Evolutionary conservation across 495 filamentous ascomycete species (phyloP).

Genomic region (Aspergillus avenaceus): DNA sequence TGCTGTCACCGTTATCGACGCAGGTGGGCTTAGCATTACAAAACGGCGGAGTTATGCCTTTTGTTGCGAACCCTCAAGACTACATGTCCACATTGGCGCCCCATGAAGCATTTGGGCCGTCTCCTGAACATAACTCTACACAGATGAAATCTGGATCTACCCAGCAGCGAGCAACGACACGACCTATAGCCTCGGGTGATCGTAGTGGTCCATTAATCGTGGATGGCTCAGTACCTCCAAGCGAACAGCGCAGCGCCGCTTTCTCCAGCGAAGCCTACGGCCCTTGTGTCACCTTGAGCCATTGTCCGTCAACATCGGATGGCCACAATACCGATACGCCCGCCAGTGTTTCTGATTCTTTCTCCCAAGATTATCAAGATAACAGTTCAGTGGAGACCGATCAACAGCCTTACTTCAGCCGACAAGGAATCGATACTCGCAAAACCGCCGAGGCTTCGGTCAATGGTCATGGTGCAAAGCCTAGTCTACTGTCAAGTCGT

Average conservation of each 20-base stretch:
- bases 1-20: slow-evolving; percentile 40
- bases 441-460: slow-evolving; percentile 10
- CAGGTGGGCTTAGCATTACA: slow-evolving; percentile 46
- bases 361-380: slow-evolving; percentile 40
- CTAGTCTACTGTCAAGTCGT: slow-evolving; percentile 33
- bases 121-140: slow-evolving; percentile 19
- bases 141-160: slow-evolving; percentile 13
- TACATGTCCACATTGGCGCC: slow-evolving; percentile 37
- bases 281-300: slow-evolving; percentile 26
- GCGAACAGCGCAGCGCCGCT: slow-evolving; percentile 23
- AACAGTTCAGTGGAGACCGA: slow-evolving; percentile 36
- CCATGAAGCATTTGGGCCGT: slow-evolving; percentile 18
- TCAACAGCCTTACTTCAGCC: slow-evolving; percentile 21
- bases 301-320: slow-evolving; percentile 39
- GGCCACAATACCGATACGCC: slow-evolving; percentile 38
- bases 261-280: slow-evolving; percentile 27
- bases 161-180: slow-evolving; percentile 20
- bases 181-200: slow-evolving; percentile 23
- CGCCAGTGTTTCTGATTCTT: slow-evolving; percentile 39
- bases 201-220: slow-evolving; percentile 44
- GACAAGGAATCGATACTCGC: slow-evolving; percentile 24
- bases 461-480: slow-evolving; percentile 21
- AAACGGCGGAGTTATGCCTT: slow-evolving; percentile 43
- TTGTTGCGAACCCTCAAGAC: slow-evolving; percentile 33
- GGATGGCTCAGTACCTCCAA: slow-evolving; percentile 40